Evolutionary conservation across 2,329 filamentous ascomycete genomes (phyloP).

Genomic region (Hyphodiscus sp.): DNA sequence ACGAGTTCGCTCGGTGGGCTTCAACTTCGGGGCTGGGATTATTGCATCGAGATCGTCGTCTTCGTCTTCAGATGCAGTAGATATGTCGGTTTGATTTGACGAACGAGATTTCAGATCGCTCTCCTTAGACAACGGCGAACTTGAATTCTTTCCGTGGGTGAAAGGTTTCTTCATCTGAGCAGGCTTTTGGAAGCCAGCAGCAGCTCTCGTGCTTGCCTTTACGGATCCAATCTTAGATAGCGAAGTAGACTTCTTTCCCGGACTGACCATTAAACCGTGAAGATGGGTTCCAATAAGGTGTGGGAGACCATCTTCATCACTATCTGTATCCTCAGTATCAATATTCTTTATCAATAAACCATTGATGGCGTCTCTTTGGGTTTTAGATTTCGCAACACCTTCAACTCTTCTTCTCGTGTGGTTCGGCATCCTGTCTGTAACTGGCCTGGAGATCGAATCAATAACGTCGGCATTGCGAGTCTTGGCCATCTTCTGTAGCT

Average conservation of each 20-base stretch:
- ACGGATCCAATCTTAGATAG: slow-evolving; percentile 23
- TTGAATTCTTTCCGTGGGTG: slow-evolving; percentile 5
- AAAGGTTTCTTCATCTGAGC: slow-evolving; percentile 3
- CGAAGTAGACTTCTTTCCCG: slow-evolving; percentile 27
- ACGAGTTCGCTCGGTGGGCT: not conserved
- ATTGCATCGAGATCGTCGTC: slow-evolving; percentile 27
- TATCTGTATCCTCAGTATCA: slow-evolving; percentile 21
- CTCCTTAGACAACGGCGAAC: slow-evolving; percentile 12
- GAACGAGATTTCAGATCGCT: not conserved
- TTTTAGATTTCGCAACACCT: slow-evolving; percentile 31
- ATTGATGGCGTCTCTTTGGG: slow-evolving; percentile 31
- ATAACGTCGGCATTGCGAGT: slow-evolving; percentile 45
- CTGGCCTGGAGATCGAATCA: slow-evolving; percentile 33
- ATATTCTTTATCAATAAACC: slow-evolving; percentile 16
- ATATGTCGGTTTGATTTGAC: not conserved
- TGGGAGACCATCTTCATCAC: slow-evolving; percentile 25
- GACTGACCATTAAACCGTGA: slow-evolving; percentile 39
- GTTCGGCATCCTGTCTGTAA: slow-evolving; percentile 28
- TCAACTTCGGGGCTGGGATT: slow-evolving; percentile 18
- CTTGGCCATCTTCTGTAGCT: slow-evolving; percentile 53
- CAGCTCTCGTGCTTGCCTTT: slow-evolving; percentile 23
- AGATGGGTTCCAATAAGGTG: slow-evolving; percentile 33
- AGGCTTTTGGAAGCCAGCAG: slow-evolving; percentile 27
- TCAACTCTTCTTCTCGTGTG: slow-evolving; percentile 27
- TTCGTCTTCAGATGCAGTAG: slow-evolving; percentile 18